Conservation (phyloP, 2,329 filamentous ascomycete species). For the Aspergillus sp. region DNA sequence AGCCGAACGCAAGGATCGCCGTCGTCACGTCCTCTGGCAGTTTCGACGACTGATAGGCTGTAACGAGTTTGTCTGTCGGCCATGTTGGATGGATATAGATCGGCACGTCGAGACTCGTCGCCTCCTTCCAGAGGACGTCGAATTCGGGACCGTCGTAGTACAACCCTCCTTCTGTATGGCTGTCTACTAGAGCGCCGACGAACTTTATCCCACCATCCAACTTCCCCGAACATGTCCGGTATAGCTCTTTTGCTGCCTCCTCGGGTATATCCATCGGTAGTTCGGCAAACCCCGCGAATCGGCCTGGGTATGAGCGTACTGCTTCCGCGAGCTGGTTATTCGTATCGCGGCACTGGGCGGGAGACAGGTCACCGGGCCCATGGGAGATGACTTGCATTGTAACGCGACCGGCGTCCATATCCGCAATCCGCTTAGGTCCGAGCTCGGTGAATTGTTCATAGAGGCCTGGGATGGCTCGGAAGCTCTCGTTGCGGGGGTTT, state of each 20-base stretch:
- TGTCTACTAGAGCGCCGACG: neutral
- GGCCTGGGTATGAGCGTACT: neutral
- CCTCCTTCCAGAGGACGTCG: neutral
- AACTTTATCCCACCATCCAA: neutral
- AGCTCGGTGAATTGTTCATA: neutral
- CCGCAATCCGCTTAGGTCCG: neutral
- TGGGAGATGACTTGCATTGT: neutral
- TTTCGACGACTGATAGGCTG: neutral
- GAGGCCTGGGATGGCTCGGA: neutral
- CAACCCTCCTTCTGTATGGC: neutral
- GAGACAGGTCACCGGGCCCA: neutral
- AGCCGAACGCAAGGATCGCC: neutral
- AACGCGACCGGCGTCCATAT: neutral
- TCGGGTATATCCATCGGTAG: neutral
- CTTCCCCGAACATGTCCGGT: neutral
- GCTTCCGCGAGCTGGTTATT: neutral
- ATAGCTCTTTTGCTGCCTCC: neutral
- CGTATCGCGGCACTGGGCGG: neutral
- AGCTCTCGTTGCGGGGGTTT: neutral
- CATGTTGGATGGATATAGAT: neutral
- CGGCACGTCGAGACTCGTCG: neutral
- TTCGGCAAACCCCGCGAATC: neutral
- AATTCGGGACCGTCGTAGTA: slow-evolving; percentile 1
- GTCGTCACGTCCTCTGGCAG: neutral
- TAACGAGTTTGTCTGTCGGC: neutral